Percentiles rank a stretch among this genome's conserved stretches.
These are phyloP conservation scores for Kwoniella pini DNA, from an alignment of 768 basidiomycete genomes.

Conservation along the genomic window DNA sequence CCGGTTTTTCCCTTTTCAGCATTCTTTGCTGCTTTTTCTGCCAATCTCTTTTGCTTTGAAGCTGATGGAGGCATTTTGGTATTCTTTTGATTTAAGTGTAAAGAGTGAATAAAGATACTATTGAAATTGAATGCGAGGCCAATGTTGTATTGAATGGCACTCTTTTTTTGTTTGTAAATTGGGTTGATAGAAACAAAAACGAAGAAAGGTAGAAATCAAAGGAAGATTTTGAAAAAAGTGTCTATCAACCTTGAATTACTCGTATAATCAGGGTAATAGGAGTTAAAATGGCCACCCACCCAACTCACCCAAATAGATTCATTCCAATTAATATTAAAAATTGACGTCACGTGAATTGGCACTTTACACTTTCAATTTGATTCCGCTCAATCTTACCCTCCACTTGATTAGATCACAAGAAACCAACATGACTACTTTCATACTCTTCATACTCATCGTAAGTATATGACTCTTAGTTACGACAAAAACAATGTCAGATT, in stretches of 20 bases:
- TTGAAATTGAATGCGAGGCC: slow-evolving; percentile 1
- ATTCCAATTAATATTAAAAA: slow-evolving; percentile 1
- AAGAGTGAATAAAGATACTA: not conserved
- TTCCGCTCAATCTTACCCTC: slow-evolving; percentile 11
- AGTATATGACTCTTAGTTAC: no score
- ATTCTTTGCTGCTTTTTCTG: slow-evolving; percentile 74
- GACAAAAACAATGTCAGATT: slow-evolving; percentile 15
- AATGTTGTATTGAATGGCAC: not conserved
- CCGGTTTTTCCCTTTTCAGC: slow-evolving; percentile 51
- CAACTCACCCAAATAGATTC: not conserved
- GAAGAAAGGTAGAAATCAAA: not conserved
- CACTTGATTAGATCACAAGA: slow-evolving; percentile 2
- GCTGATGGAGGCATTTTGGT: slow-evolving; percentile 54
- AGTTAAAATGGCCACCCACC: slow-evolving; percentile 16
- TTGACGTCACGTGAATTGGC: slow-evolving; percentile 32
- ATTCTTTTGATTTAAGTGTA: not conserved
- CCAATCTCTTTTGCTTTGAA: slow-evolving; percentile 78
- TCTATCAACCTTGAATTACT: not conserved
- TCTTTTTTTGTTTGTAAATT: not conserved
- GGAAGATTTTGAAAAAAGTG: not conserved
- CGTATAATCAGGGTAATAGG: no score
- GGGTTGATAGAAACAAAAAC: not conserved
- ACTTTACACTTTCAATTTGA: not conserved
- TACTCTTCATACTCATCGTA: no score
- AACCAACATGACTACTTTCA: not conserved